These are phyloP conservation scores for Pseudozyma hubeiensis DNA, from an alignment of 1,284 basidiomycete species.

Conservation along the genomic window DNA sequence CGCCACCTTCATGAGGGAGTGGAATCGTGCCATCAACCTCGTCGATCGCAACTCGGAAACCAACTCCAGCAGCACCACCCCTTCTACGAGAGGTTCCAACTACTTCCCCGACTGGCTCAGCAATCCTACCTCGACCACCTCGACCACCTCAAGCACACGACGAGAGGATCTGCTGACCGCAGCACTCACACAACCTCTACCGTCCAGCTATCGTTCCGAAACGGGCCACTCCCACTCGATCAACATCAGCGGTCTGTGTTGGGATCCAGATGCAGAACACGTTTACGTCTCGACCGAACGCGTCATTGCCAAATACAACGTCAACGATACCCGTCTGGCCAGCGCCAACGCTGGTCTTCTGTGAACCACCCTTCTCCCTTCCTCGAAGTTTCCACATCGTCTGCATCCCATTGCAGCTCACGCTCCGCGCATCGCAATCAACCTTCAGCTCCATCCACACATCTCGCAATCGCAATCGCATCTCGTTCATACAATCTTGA, in stretches of 20 bases:
- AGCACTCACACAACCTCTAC: conserved; percentile 1
- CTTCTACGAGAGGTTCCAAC: not conserved
- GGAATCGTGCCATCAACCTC: conserved; percentile 36
- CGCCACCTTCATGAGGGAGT: conserved; percentile 39
- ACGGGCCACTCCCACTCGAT: conserved; percentile 4
- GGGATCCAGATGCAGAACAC: conserved; percentile 50
- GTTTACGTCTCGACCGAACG: conserved; percentile 49
- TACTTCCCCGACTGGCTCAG: conserved; percentile 19
- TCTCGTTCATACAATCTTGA: not conserved
- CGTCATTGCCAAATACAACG: conserved; percentile 40
- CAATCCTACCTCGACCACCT: conserved; percentile 10
- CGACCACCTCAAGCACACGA: conserved; percentile 1
- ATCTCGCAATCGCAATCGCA: not conserved
- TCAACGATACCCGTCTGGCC: conserved; percentile 19
- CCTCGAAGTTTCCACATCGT: no score
- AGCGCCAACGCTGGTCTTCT: conserved; percentile 9
- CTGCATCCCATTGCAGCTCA: no score
- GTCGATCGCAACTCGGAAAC: conserved; percentile 13
- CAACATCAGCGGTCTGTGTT: conserved; percentile 55
- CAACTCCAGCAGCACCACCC: not conserved
- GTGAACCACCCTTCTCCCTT: no score
- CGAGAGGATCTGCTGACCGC: conserved; percentile 11
- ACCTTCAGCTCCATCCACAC: not conserved
- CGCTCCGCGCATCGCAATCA: no score
- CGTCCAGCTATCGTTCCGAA: not conserved